Conservation (phyloP, 345 rosid species). For the Iberis pinnata region DNA sequence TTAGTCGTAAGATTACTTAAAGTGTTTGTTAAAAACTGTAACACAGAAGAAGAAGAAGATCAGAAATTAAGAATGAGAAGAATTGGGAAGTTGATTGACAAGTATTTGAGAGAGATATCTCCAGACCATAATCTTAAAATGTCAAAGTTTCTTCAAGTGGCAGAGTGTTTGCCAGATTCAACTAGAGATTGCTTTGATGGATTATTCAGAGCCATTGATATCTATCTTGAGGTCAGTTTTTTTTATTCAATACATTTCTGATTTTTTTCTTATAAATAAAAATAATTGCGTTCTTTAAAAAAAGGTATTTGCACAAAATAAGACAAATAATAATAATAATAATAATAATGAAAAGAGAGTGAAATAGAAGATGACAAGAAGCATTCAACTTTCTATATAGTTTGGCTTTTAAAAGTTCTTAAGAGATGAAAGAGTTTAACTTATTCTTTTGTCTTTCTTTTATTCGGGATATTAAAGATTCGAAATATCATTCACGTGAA, state of each 20-base stretch:
- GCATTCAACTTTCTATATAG: slow-evolving; percentile 13
- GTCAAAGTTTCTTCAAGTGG: slow-evolving; percentile 59
- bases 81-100: slow-evolving; percentile 51
- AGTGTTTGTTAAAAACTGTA: slow-evolving; percentile 34
- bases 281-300: background rate
- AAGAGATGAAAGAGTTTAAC: slow-evolving; percentile 19
- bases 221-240: slow-evolving; percentile 59
- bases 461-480: slow-evolving; percentile 20
- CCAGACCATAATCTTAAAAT: slow-evolving; percentile 63
- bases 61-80: slow-evolving; percentile 30
- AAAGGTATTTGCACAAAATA: background rate
- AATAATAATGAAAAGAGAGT: slow-evolving; percentile 14
- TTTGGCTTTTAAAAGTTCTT: slow-evolving; percentile 22
- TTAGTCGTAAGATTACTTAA: slow-evolving; percentile 51
- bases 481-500: slow-evolving; percentile 21
- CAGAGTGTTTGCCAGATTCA: slow-evolving; percentile 64
- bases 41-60: slow-evolving; percentile 19
- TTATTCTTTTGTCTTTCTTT: slow-evolving; percentile 19
- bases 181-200: slow-evolving; percentile 75
- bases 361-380: slow-evolving; percentile 28
- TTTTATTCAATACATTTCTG: background rate
- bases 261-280: background rate
- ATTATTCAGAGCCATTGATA: slow-evolving; percentile 70
- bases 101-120: slow-evolving; percentile 62
- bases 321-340: background rate